Percentiles rank a stretch among this genome's conserved stretches.
phyloP scores from a whole-genome alignment of 2,329 filamentous ascomycete genomes.

The Apiospora saccharicola region DNA sequence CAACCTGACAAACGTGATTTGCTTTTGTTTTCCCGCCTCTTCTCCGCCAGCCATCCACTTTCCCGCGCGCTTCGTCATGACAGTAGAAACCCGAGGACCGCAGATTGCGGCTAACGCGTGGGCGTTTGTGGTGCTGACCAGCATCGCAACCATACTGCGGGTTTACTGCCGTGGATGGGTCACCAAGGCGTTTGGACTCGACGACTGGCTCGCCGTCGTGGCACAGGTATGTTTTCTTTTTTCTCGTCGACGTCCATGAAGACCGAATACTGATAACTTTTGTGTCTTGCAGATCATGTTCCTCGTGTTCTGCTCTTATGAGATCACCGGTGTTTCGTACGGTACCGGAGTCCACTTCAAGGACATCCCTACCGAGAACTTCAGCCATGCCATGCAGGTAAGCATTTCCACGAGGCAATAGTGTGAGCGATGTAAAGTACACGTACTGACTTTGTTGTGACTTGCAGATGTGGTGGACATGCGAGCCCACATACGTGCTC shows the following conservation, averaged over 20 bases:
- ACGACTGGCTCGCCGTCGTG: slow-evolving; percentile 45
- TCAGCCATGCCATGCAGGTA: slow-evolving; percentile 43
- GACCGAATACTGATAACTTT: background rate
- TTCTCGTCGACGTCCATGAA: background rate
- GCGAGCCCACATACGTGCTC: slow-evolving; percentile 50
- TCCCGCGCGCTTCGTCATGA: background rate
- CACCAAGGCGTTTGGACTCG: slow-evolving; percentile 42
- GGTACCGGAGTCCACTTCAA: slow-evolving; percentile 38
- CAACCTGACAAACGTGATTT: background rate
- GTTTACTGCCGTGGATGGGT: slow-evolving; percentile 44
- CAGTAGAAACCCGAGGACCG: slow-evolving; percentile 32
- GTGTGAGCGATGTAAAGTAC: too few species aligned
- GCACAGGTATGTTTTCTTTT: slow-evolving; percentile 38
- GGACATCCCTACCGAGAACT: slow-evolving; percentile 32
- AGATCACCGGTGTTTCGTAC: slow-evolving; percentile 38
- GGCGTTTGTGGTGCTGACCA: slow-evolving; percentile 45
- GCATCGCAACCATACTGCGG: slow-evolving; percentile 41
- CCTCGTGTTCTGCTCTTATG: slow-evolving; percentile 39
- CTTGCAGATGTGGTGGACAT: slow-evolving; percentile 48
- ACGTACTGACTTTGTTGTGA: background rate
- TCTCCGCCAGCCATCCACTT: background rate
- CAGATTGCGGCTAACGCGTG: slow-evolving; percentile 38
- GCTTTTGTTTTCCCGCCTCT: background rate
- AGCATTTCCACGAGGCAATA: too few species aligned
- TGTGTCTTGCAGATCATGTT: slow-evolving; percentile 31